Evolutionary conservation across 345 rosid genomes (phyloP).

Genomic region (Bruguiera gymnorhiza): DNA sequence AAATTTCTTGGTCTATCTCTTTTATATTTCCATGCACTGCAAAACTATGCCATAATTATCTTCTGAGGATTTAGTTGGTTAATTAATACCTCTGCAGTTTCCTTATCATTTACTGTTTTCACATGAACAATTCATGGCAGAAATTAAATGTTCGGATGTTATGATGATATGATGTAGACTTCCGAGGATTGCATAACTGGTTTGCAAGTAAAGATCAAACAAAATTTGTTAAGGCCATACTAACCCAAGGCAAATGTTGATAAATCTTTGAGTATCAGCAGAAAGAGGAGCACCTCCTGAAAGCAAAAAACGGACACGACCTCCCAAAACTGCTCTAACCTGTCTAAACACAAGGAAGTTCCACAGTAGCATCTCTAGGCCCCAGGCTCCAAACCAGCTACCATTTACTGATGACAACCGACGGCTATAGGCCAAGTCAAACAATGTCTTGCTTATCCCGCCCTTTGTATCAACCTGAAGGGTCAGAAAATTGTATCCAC

Average conservation of each 20-base stretch:
- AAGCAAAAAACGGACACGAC: constrained; percentile 83
- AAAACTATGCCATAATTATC: not conserved
- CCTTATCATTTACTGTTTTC: not conserved
- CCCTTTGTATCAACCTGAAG: constrained; percentile 82
- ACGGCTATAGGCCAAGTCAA: constrained; percentile 89
- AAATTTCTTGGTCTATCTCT: not conserved
- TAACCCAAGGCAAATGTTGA: constrained; percentile 96
- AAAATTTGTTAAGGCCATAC: constrained; percentile 29
- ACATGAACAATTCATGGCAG: not conserved
- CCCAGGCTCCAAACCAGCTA: constrained; percentile 97
- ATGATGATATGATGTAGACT: not conserved
- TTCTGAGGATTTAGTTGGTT: not conserved
- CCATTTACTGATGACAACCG: constrained; percentile 91
- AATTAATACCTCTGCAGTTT: not conserved
- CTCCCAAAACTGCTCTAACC: constrained; percentile 85
- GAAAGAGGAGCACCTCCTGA: constrained; percentile 99
- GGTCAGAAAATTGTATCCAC: constrained; percentile 16
- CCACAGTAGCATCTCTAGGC: constrained; percentile 81
- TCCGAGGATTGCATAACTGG: constrained; percentile 3
- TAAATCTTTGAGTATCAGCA: constrained; percentile 95
- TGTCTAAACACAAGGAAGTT: constrained; percentile 76
- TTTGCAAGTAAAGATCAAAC: constrained; percentile 9
- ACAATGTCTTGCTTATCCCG: constrained; percentile 69
- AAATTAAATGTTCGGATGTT: not conserved
- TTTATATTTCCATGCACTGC: not conserved